Conservation (phyloP, 768 basidiomycete genomes). For the Tulasnella sp. region DNA sequence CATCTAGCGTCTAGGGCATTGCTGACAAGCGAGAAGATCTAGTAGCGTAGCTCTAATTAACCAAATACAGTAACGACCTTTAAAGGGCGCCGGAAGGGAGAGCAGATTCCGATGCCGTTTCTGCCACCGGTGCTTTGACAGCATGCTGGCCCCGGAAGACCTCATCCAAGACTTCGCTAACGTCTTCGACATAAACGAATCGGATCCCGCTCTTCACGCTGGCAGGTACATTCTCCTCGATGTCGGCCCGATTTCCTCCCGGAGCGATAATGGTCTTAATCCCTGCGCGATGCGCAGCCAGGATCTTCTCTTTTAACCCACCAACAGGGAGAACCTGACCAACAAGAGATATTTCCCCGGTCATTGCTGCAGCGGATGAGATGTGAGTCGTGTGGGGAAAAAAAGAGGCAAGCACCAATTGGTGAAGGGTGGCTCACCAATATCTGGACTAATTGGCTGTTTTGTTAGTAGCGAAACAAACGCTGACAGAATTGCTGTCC, state of each 20-base stretch:
- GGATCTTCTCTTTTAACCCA: slow-evolving; percentile 90
- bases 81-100: no score
- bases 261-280: slow-evolving; percentile 88
- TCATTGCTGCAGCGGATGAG: slow-evolving; percentile 64
- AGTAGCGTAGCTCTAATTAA: no score
- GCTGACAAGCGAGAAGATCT: no score
- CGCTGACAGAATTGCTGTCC: slow-evolving; percentile 84
- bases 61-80: no score
- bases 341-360: slow-evolving; percentile 92
- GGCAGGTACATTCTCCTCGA: slow-evolving; percentile 93
- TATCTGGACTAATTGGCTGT: slow-evolving; percentile 73
- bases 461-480: slow-evolving; percentile 87
- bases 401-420: not conserved
- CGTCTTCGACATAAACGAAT: slow-evolving; percentile 92
- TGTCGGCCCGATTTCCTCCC: slow-evolving; percentile 81
- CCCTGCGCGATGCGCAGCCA: slow-evolving; percentile 92
- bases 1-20: no score
- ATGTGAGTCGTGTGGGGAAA: not conserved
- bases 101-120: not conserved
- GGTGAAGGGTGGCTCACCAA: slow-evolving; percentile 44
- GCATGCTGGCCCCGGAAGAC: slow-evolving; percentile 56
- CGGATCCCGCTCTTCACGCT: slow-evolving; percentile 92
- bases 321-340: slow-evolving; percentile 96
- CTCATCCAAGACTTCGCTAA: slow-evolving; percentile 78
- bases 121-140: not conserved